These are phyloP conservation scores for Pichia terricola DNA, from an alignment of 1,139 yeast genomes.

Conservation along the genomic window DNA sequence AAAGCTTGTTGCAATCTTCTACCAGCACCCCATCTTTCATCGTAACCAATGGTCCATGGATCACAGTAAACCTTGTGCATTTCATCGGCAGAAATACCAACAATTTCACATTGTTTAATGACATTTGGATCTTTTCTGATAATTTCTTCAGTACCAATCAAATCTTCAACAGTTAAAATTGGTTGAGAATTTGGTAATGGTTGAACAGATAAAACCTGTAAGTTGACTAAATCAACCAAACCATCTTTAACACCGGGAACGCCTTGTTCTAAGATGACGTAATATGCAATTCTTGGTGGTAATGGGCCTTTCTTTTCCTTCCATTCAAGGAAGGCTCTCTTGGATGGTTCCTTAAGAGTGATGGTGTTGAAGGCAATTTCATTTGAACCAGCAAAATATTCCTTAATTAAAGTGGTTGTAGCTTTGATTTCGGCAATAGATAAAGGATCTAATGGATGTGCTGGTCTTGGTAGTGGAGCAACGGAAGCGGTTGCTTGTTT, in stretches of 20 bases:
- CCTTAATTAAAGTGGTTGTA: conserved; percentile 36
- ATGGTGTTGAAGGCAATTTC: conserved; percentile 55
- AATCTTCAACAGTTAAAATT: conserved; percentile 61
- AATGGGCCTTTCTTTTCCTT: conserved; percentile 49
- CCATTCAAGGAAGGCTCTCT: conserved; percentile 55
- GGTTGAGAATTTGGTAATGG: conserved; percentile 59
- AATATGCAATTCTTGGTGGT: conserved; percentile 62
- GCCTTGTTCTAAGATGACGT: conserved; percentile 52
- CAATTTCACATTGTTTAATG: conserved; percentile 60
- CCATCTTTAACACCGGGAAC: conserved; percentile 62
- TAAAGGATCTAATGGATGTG: conserved; percentile 68
- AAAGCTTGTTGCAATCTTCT: conserved; percentile 74
- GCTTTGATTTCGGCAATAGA: conserved; percentile 46
- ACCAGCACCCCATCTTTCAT: conserved; percentile 73
- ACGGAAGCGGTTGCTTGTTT: conserved; percentile 51
- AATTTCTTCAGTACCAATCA: conserved; percentile 52
- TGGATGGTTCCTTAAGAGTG: conserved; percentile 63
- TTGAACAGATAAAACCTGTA: conserved; percentile 38
- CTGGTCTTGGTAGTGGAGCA: conserved; percentile 43
- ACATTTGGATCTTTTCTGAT: conserved; percentile 62
- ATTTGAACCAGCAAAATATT: conserved; percentile 35
- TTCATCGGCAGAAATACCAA: conserved; percentile 56
- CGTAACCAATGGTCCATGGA: conserved; percentile 81
- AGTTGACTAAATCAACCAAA: conserved; percentile 45
- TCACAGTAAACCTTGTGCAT: conserved; percentile 73